Base-by-base conservation (phyloP, 495 filamentous ascomycete species). In the Hypoxylon perforatum region DNA sequence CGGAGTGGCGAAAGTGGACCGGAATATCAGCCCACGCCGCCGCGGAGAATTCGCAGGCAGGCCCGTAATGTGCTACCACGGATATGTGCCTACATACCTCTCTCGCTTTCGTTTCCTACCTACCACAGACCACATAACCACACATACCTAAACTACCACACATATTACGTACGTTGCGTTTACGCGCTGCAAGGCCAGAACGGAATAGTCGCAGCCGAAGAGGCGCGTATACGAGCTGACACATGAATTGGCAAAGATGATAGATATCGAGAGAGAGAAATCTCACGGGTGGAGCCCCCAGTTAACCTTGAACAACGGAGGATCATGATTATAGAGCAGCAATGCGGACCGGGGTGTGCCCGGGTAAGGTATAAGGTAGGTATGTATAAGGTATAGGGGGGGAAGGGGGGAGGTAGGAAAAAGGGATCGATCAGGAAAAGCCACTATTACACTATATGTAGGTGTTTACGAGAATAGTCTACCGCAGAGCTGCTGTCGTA, bases 401-500 rank as follows among this genome's bases (percentile, higher is more conserved):
- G n/a, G n/a, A 65, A 38, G 42, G 61, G 46, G 51, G 47, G 35
- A 53, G n/a, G n/a, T n/a, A n/a, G n/a, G n/a, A 47, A n/a, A 12
- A 44, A 28, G 25, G 21, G 21, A 33, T 55, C 44, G 25, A 42
- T 46, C 19, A 18, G 33, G n/a, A 53, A 53, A 54, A 59, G 53
- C 65, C 58, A 68, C 28, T 51, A 63, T 60, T 63, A 55, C 54
- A 36, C 48, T 50, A 10, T 47, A 68, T 50, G 65, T 64, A 60
- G 41, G 55, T 30, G 17, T 59, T 45, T 69, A 60, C 60, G 50
- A 64, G 60, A 63, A 41, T 42, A 57, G 60, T 64, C 48, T 65
- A 58, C 55, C 41, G 54, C 62, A 47, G 59, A 54, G 53, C 33
- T 23, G 38, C 49, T 65, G 56, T 60, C 38, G 56, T 18, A 65